Evolutionary conservation across 305 asterid genomes (phyloP).

Genomic region (Fraxinus albicans): DNA sequence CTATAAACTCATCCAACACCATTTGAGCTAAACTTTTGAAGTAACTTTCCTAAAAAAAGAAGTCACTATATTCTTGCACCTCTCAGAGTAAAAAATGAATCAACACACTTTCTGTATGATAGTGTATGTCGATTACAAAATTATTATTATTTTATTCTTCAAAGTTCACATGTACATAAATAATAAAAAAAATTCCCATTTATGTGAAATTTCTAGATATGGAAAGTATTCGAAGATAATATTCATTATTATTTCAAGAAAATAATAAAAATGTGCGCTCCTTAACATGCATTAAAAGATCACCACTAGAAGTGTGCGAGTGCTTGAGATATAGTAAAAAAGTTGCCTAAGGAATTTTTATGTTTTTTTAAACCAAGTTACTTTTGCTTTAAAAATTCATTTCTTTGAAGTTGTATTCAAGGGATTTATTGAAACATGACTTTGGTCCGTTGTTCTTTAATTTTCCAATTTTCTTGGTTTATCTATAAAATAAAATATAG

Average conservation of each 20-base stretch:
- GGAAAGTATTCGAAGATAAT: background rate
- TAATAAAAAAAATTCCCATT: background rate
- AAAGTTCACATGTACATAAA: background rate
- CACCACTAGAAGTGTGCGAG: background rate
- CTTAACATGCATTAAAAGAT: background rate
- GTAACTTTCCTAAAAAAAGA: too few relatives aligned
- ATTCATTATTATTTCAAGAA: background rate
- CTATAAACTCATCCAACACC: too few relatives aligned
- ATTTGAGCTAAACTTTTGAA: too few relatives aligned
- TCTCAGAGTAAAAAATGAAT: background rate
- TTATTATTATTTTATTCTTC: background rate
- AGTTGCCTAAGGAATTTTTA: background rate
- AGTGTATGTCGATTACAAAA: too few relatives aligned
- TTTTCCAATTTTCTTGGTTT: background rate
- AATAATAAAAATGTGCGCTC: background rate
- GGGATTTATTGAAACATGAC: background rate
- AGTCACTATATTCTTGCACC: background rate
- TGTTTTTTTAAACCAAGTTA: too few relatives aligned
- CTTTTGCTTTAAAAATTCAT: background rate
- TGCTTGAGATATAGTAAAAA: background rate
- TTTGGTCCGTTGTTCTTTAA: background rate
- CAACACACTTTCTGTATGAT: background rate
- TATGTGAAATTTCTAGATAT: too few relatives aligned
- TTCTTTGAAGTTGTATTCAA: background rate
- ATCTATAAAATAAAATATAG: too few relatives aligned